These are phyloP conservation scores for Penicillium bovifimosum DNA, from an alignment of 495 filamentous ascomycete genomes.

Conservation along the genomic window DNA sequence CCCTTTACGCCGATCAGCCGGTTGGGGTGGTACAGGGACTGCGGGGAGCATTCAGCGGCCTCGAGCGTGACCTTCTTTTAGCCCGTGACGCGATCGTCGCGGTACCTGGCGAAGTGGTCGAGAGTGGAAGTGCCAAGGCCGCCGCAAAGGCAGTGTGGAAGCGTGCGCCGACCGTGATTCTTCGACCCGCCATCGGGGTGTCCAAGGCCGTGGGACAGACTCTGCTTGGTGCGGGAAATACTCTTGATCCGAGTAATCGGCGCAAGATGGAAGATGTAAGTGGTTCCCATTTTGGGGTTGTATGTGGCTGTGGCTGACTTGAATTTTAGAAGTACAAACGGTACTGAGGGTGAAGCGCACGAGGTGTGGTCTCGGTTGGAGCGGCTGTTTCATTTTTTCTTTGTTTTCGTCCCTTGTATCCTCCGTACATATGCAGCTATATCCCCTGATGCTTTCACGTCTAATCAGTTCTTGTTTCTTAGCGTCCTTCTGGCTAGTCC, in stretches of 20 bases:
- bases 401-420: neutral
- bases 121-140: slow-evolving; percentile 76
- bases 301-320: slow-evolving; percentile 3
- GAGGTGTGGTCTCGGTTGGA: neutral
- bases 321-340: slow-evolving; percentile 40
- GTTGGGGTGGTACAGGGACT: slow-evolving; percentile 81
- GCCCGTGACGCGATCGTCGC: slow-evolving; percentile 88
- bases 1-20: slow-evolving; percentile 89
- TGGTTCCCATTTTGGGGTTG: slow-evolving; percentile 3
- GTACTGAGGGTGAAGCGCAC: slow-evolving; percentile 20
- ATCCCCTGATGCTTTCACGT: no score
- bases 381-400: neutral
- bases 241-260: slow-evolving; percentile 77
- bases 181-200: slow-evolving; percentile 84
- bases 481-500: no score
- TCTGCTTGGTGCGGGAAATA: slow-evolving; percentile 88
- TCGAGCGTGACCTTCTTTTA: slow-evolving; percentile 79
- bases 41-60: slow-evolving; percentile 68
- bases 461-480: no score
- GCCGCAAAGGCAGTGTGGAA: slow-evolving; percentile 74
- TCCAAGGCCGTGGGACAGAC: slow-evolving; percentile 87
- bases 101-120: slow-evolving; percentile 86
- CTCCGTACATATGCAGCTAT: slow-evolving; percentile 2
- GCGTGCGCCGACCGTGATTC: slow-evolving; percentile 82
- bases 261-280: slow-evolving; percentile 85